Evolutionary conservation across 371 early-diverging fungal species (phyloP), one percentile per base, ranked within the genome.

Genomic region (Chytridium lagenaria): DNA sequence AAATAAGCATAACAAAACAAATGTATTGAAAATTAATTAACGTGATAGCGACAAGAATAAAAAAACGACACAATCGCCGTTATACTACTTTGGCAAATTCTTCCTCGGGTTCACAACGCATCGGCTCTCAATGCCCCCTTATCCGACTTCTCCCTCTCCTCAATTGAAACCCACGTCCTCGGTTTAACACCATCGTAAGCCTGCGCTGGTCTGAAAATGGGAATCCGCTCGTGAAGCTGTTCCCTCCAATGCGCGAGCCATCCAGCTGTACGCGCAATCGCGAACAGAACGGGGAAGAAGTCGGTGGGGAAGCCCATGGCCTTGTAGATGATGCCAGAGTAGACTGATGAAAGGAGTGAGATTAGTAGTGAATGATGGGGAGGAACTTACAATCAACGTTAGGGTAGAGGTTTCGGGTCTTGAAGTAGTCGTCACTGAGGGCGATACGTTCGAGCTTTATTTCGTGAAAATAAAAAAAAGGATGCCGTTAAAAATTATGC

Each of bases 251-350:
- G 76, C 68, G 81, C 82, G 30, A 76, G 85, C 89, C 78, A 90
- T 38, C 87, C 88, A 76, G 73, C 85, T 78, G 71, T 85, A 28
- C 81, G 44, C 26, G 81, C 81, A 74, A 84, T 84, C 36, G 81
- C 79, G 73, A 89, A 88, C 50, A 89, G 79, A 1, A 89, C 91
- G 28, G 91, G 91, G 83, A 87, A 90, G 71, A 89, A 87, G 70
- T 90, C 91, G 70, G 86, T 85, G 7, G 91, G 91, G 81, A 90
- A 90, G 0, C 91, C 91, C 88, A 90, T 88, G n/a, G 87, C 84
- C 31, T 81, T 83, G 72, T 81, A 83, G 50, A 83, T 83, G 67
- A 83, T 78, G 49, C 82, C 82, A 39, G 69, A 67, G 65, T 80
- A 79, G 71, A 84, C 40, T 52, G n/a, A n/a, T n/a, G n/a, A n/a